Conservation (phyloP, 805 yeast genomes). For the Kluyveromyces aestuarii region DNA sequence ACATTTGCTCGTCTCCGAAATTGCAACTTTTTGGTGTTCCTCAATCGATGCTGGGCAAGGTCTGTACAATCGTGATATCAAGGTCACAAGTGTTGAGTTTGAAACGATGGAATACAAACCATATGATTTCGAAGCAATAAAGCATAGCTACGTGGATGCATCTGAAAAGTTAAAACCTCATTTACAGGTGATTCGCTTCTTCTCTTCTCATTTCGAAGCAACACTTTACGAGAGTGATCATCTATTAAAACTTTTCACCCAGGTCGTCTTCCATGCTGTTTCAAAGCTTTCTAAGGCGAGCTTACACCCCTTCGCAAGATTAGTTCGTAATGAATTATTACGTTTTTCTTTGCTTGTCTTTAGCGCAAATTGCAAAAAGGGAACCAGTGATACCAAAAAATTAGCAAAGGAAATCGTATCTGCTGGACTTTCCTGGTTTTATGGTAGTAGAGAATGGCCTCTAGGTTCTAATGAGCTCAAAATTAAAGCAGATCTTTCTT, state of each 20-base stretch:
- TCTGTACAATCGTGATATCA: constrained; percentile 48
- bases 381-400: constrained; percentile 35
- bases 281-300: constrained; percentile 48
- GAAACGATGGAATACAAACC: constrained; percentile 85
- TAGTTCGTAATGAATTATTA: constrained; percentile 65
- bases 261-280: constrained; percentile 50
- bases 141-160: constrained; percentile 41
- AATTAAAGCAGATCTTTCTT: constrained; percentile 56
- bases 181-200: constrained; percentile 51
- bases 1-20: constrained; percentile 54
- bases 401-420: constrained; percentile 44
- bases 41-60: constrained; percentile 56
- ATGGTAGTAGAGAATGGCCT: constrained; percentile 54
- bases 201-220: constrained; percentile 74
- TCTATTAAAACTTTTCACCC: constrained; percentile 57
- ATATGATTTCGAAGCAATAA: constrained; percentile 52
- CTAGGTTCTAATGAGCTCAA: constrained; percentile 74
- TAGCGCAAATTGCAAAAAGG: constrained; percentile 42
- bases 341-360: constrained; percentile 59
- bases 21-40: constrained; percentile 59
- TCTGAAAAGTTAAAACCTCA: constrained; percentile 56
- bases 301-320: constrained; percentile 72
- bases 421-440: constrained; percentile 76
- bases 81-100: constrained; percentile 51
- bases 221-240: constrained; percentile 63